Evolutionary conservation across 495 filamentous ascomycete species (phyloP), one percentile per base, ranked within the genome.

Genomic region (Penicillium coprophilum): DNA sequence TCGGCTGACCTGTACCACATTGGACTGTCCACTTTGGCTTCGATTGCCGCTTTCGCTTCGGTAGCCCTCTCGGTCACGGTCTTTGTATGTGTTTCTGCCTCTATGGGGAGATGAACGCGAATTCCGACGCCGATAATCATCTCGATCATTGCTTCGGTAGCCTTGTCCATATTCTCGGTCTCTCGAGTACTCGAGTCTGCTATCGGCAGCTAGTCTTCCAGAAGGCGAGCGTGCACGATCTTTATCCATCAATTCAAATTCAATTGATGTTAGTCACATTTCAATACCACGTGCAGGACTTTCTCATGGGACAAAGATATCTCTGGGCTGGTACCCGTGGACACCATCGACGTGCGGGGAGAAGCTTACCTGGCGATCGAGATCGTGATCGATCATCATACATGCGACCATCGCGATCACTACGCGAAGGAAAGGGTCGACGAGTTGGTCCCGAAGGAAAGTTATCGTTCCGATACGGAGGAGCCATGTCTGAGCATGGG

Each of bases 11-110:
- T 74, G 73, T 38, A 80, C 82, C 61, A 70, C 73, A 50, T 77
- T 67, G 23, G 76, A 65, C 47, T 72, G 72, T 49, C 67, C 70
- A 51, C 72, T 77, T 32, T 68, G 68, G 51, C 74, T 78, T 32
- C 69, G 68, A 58, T 78, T 79, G 43, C 71, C 71, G 56, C 76
- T 79, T 58, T 72, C 55, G 57, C 74, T 76, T 17, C 69, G 73
- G 61, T 85, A 85, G 4, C 71, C 78, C 55, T 84, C 82, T 24
- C 75, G 72, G 52, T 85, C 83, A 28, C 83, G 74, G 61, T 85
- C 83, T 47, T 73, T 69, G 52, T 85, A 85, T 11, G 64, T 52
- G 2, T 71, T 66, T 56, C 77, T 69, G 10, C 70, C 66, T 38
- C 71, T 62, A 34, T 70, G 69, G 12, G 74, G 69, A 48, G 72